Evolutionary conservation across 2,329 filamentous ascomycete species (phyloP).

Genomic region (Onygenales sp.): DNA sequence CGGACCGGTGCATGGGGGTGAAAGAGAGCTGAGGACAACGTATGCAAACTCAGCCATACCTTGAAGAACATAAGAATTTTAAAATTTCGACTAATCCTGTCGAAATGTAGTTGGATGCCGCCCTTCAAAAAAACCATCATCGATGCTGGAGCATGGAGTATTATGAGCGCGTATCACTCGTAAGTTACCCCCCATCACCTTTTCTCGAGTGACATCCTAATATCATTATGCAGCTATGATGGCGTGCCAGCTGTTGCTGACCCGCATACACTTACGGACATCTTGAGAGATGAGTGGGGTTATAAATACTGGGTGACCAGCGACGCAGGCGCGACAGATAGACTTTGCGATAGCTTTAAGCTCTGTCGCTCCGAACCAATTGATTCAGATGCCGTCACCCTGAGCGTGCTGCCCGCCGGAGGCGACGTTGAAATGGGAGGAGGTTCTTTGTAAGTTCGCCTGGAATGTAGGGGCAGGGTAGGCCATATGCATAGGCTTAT

Average conservation of each 20-base stretch:
- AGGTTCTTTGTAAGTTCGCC: constrained; percentile 44
- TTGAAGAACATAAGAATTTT: neutral
- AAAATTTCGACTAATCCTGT: neutral
- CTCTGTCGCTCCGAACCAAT: constrained; percentile 52
- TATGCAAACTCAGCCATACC: constrained; percentile 34
- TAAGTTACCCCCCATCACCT: constrained; percentile 9
- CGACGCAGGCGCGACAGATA: constrained; percentile 63
- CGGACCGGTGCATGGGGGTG: constrained; percentile 48
- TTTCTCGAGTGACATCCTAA: neutral
- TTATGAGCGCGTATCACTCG: constrained; percentile 68
- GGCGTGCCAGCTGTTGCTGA: constrained; percentile 60
- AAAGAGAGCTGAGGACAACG: constrained; percentile 46
- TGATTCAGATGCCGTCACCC: constrained; percentile 56
- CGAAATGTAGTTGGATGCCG: constrained; percentile 34
- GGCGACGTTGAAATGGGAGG: constrained; percentile 70
- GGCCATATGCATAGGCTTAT: neutral
- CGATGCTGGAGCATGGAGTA: constrained; percentile 55
- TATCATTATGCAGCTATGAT: constrained; percentile 42
- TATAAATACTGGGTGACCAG: constrained; percentile 58
- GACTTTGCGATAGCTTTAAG: constrained; percentile 54
- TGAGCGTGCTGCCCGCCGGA: constrained; percentile 55
- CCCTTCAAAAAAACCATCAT: constrained; percentile 62
- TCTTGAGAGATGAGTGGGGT: constrained; percentile 62
- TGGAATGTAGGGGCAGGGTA: too few species aligned
- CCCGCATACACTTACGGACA: constrained; percentile 56